These are phyloP conservation scores for Ulmus americana DNA, from an alignment of 331 rosid species.

Conservation along the genomic window DNA sequence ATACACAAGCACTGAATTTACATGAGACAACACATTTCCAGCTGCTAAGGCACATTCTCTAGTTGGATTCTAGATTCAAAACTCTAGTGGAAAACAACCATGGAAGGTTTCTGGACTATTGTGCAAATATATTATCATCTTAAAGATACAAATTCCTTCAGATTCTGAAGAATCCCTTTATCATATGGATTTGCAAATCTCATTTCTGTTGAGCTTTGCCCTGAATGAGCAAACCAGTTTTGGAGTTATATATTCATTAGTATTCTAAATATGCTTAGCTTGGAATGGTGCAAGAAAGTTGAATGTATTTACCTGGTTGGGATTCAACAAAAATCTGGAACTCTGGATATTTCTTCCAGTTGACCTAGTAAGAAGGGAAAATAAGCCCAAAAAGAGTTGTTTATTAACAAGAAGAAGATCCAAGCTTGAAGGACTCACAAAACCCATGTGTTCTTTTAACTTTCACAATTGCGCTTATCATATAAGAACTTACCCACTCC, in stretches of 20 bases:
- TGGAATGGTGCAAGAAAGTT: not conserved
- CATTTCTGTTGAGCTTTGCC: constrained; percentile 13
- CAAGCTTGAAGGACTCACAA: not conserved
- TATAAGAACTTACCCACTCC: constrained; percentile 45
- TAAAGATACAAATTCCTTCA: constrained; percentile 29
- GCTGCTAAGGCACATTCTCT: not conserved
- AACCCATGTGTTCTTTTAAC: not conserved
- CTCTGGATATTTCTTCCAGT: constrained; percentile 48
- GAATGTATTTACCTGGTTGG: constrained; percentile 30
- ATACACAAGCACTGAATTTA: not conserved
- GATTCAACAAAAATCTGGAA: constrained; percentile 29
- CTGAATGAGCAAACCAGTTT: constrained; percentile 12
- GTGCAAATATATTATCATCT: not conserved
- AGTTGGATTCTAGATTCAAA: too few relatives aligned
- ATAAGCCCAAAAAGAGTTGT: not conserved
- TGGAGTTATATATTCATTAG: not conserved
- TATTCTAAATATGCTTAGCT: not conserved
- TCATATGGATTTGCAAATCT: constrained; percentile 41
- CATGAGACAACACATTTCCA: not conserved
- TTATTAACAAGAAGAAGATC: not conserved
- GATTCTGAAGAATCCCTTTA: constrained; percentile 36
- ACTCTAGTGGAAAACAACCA: not conserved
- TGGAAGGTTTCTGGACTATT: not conserved
- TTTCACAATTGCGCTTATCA: not conserved
- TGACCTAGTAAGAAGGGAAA: constrained; percentile 19